These are phyloP conservation scores for Adansonia madagascariensis DNA, from an alignment of 441 rosid genomes.

Conservation along the genomic window DNA sequence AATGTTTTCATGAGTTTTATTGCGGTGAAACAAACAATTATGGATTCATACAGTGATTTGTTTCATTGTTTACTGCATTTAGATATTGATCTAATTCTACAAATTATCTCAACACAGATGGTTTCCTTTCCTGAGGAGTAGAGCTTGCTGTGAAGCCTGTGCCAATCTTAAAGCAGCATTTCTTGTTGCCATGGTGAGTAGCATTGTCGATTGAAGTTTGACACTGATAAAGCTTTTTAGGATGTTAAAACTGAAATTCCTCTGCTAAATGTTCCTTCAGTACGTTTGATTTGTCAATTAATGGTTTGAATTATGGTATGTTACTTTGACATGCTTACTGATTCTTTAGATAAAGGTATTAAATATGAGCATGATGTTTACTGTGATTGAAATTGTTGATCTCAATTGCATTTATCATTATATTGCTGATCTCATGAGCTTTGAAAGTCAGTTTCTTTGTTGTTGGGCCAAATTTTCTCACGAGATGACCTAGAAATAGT, in stretches of 20 bases:
- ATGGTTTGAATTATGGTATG: slow-evolving; percentile 14
- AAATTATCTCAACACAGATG: slow-evolving; percentile 60
- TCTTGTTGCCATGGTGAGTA: slow-evolving; percentile 86
- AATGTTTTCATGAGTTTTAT: neutral
- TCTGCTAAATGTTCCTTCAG: neutral
- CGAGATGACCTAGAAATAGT: neutral
- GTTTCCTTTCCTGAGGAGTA: slow-evolving; percentile 91
- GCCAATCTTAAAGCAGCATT: slow-evolving; percentile 97
- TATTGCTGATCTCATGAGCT: neutral
- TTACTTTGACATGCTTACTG: slow-evolving; percentile 23
- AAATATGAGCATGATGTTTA: neutral
- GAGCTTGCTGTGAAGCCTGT: slow-evolving; percentile 96
- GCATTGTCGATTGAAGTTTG: slow-evolving; percentile 20
- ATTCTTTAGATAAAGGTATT: neutral
- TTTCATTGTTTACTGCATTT: slow-evolving; percentile 15
- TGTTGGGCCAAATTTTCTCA: neutral
- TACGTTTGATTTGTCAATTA: neutral
- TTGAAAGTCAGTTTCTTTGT: neutral
- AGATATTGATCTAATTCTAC: slow-evolving; percentile 21
- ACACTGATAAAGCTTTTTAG: slow-evolving; percentile 15
- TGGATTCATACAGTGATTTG: neutral
- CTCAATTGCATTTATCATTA: neutral
- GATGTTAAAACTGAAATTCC: neutral
- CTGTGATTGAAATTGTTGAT: neutral
- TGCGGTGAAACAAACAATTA: neutral